phyloP scores from a whole-genome alignment of 805 yeast species.

The Candida quercuum region DNA sequence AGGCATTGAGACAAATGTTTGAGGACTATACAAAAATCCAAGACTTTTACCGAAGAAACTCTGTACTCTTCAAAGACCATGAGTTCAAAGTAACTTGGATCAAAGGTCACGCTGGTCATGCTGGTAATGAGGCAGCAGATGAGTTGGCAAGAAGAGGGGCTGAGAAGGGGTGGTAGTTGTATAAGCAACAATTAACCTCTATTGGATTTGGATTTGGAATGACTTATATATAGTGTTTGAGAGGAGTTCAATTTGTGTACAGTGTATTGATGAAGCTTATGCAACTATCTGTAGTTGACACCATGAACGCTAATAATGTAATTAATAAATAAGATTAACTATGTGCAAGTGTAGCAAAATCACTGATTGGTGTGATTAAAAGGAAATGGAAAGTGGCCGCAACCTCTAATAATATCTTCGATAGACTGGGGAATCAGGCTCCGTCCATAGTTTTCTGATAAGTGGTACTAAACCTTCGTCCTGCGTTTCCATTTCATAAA shows the following conservation, averaged over 20 bases:
- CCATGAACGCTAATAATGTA: background rate
- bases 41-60: conserved; percentile 26
- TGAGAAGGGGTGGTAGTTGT: conserved; percentile 13
- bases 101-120: conserved; percentile 61
- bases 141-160: conserved; percentile 65
- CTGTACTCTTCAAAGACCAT: conserved; percentile 24
- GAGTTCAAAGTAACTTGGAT: conserved; percentile 53
- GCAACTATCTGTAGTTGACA: too few relatives aligned
- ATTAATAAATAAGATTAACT: background rate
- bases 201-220: too few relatives aligned
- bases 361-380: too few relatives aligned
- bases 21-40: conserved; percentile 37
- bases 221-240: too few relatives aligned
- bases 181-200: background rate
- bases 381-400: too few relatives aligned
- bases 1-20: conserved; percentile 30
- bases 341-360: background rate
- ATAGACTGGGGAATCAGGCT: conserved; percentile 12
- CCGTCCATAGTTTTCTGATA: conserved; percentile 31
- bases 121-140: conserved; percentile 79
- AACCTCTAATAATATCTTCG: too few relatives aligned
- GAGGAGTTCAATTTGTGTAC: too few relatives aligned
- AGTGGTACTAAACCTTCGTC: conserved; percentile 59
- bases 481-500: conserved; percentile 61
- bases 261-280: too few relatives aligned